phyloP scores from a whole-genome alignment of 805 yeast species.

The Komagataella phaffii region DNA sequence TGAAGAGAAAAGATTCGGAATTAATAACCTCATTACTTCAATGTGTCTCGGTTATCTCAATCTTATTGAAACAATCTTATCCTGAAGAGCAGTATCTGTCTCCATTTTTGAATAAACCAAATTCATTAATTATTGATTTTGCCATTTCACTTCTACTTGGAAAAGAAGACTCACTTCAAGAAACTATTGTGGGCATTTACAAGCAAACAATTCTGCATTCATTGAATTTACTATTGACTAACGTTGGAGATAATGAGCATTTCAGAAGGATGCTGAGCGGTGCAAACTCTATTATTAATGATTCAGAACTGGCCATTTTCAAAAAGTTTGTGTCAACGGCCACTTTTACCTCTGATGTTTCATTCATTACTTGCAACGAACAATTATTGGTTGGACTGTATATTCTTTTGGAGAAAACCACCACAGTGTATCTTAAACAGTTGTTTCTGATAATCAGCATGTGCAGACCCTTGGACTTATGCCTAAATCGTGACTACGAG shows the following conservation, averaged over 20 bases:
- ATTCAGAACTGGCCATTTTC: neutral
- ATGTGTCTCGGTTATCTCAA: neutral
- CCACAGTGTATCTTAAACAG: neutral
- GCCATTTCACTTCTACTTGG: conserved; percentile 7
- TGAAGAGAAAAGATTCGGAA: neutral
- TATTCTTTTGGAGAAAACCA: neutral
- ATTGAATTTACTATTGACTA: neutral
- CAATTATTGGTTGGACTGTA: neutral
- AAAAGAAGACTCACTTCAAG: neutral
- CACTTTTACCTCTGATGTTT: neutral
- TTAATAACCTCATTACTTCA: neutral
- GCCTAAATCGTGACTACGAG: neutral
- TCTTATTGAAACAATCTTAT: neutral
- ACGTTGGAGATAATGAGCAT: neutral
- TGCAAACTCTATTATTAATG: neutral
- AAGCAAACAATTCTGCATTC: neutral
- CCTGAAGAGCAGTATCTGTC: neutral
- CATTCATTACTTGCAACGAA: neutral
- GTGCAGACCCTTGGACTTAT: conserved; percentile 4
- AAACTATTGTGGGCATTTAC: neutral
- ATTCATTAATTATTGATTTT: conserved; percentile 6
- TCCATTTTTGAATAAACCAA: neutral
- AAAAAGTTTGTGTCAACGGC: neutral
- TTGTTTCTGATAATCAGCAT: neutral
- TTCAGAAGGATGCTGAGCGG: neutral